Evolutionary conservation across 2,329 filamentous ascomycete genomes (phyloP).

Genomic region (Cordyceps farinosa): DNA sequence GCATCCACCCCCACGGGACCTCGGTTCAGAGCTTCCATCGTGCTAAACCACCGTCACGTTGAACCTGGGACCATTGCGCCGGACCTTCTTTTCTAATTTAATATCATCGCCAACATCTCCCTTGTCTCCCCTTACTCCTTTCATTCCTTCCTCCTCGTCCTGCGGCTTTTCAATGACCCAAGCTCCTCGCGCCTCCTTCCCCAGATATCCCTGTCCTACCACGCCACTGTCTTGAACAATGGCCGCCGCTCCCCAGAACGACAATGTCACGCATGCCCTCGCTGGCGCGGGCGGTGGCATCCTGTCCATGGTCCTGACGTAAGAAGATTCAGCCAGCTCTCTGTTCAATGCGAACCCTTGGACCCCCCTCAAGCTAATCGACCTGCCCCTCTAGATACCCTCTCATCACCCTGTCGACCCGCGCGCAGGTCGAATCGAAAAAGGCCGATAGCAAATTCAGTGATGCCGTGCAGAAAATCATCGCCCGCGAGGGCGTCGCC

Average conservation of each 20-base stretch:
- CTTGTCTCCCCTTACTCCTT: not conserved
- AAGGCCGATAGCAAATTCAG: constrained; percentile 82
- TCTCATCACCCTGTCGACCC: constrained; percentile 93
- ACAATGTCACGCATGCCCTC: constrained; percentile 94
- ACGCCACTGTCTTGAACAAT: constrained; percentile 23
- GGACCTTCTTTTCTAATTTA: not conserved
- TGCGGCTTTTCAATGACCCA: not conserved
- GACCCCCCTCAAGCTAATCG: no score
- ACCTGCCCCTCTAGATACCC: constrained; percentile 63
- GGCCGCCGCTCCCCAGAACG: constrained; percentile 71
- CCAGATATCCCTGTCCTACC: constrained; percentile 1
- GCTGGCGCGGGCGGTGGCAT: constrained; percentile 91
- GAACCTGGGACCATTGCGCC: not conserved
- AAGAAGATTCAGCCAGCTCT: constrained; percentile 28
- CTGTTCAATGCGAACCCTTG: no score
- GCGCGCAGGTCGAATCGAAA: constrained; percentile 95
- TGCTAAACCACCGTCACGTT: constrained; percentile 12
- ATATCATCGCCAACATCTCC: not conserved
- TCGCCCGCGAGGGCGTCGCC: constrained; percentile 83
- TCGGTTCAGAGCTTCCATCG: constrained; percentile 18
- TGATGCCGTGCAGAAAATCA: constrained; percentile 77
- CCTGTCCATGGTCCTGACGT: constrained; percentile 94
- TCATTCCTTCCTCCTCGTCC: not conserved
- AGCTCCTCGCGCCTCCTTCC: not conserved
- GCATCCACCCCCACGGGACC: constrained; percentile 19